These are phyloP conservation scores for Stagonosporopsis cucurbitacearum DNA, from an alignment of 2,329 filamentous ascomycete genomes.

Conservation along the genomic window DNA sequence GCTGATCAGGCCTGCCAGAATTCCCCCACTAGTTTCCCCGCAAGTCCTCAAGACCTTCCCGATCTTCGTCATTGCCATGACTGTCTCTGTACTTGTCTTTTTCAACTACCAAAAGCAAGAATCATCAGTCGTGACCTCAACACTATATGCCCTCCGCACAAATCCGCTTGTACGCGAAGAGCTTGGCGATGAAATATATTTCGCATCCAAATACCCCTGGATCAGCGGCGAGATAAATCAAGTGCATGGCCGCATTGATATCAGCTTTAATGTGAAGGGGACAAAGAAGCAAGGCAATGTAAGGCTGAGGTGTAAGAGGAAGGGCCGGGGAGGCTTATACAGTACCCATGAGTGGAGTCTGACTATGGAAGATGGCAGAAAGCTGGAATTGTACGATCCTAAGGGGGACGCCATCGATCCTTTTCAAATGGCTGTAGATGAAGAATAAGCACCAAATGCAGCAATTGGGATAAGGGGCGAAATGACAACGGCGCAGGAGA, in stretches of 20 bases:
- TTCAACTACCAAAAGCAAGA: slow-evolving; percentile 99
- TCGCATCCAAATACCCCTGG: slow-evolving; percentile 57
- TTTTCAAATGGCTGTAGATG: slow-evolving; percentile 57
- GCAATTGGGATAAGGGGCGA: not conserved
- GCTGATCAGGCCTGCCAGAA: slow-evolving; percentile 27
- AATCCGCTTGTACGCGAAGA: slow-evolving; percentile 74
- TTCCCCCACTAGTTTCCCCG: slow-evolving; percentile 43
- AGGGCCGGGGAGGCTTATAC: slow-evolving; percentile 72
- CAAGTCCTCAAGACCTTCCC: slow-evolving; percentile 69
- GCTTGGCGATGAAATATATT: slow-evolving; percentile 74
- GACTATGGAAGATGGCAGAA: slow-evolving; percentile 67
- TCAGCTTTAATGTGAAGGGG: slow-evolving; percentile 85
- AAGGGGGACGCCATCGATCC: slow-evolving; percentile 63
- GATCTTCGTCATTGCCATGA: slow-evolving; percentile 76
- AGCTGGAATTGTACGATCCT: slow-evolving; percentile 78
- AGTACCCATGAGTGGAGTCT: slow-evolving; percentile 92
- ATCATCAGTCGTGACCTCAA: slow-evolving; percentile 80
- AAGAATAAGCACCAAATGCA: slow-evolving; percentile 9
- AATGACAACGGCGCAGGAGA: not conserved
- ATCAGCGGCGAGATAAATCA: slow-evolving; percentile 80
- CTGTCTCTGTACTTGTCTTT: slow-evolving; percentile 77
- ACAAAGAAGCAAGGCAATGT: slow-evolving; percentile 74
- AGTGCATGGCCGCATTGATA: slow-evolving; percentile 87
- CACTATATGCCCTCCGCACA: slow-evolving; percentile 89
- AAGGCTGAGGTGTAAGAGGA: slow-evolving; percentile 79